Base-by-base conservation (phyloP, 2,329 filamentous ascomycete genomes). In the Biscogniauxia sp. region DNA sequence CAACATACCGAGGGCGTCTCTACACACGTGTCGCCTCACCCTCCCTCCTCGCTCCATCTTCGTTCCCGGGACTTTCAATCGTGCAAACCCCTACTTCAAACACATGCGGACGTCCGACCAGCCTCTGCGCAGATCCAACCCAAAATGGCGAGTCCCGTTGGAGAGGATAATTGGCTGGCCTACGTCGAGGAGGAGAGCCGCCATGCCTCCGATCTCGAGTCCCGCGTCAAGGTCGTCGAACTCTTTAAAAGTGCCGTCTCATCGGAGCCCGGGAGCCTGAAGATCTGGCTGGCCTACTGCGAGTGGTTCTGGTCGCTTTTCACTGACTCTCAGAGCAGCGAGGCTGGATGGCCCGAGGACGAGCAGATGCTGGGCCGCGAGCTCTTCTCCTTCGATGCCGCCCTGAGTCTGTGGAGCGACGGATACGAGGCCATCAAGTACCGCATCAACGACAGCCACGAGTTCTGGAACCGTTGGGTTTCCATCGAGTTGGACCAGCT, bases 391-490 rank as follows among this genome's bases (percentile, higher is more conserved):
- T 84, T 89, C 64, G 85, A 88, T 37, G 77, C 84, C 53, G 84
- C 90, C 53, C 77, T 91, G 57, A 84, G 85, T 57, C 82, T 91
- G 1, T 91, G 91, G 83, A 85, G 88, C 71, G 83, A 90, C 69
- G 91, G 86, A 41, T 87, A 91, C 66, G 83, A 88, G 63, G 84
- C 86, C 51, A 90, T 91, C 57, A 86, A 88, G 71, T 91, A 88
- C 75, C 88, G 90, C 62, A 79, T 95, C 60, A 85, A 85, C 70
- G 90, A 93, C 73, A 94, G 91, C 70, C 88, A 93, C 71, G 76
- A 87, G 59, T 82, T 95, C 11, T 96, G 91, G 91, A 85, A 93
- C 71, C 86, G 88, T 65, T 94, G 90, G 83, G 81, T 92, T 51
- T 85, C 88, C 57, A 83, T 92, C 53, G 82, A 93, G 72, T 81